Percentiles rank a stretch among this genome's conserved stretches.
Conservation (phyloP, 2,329 filamentous ascomycete species). For the Aulographum hederae region DNA sequence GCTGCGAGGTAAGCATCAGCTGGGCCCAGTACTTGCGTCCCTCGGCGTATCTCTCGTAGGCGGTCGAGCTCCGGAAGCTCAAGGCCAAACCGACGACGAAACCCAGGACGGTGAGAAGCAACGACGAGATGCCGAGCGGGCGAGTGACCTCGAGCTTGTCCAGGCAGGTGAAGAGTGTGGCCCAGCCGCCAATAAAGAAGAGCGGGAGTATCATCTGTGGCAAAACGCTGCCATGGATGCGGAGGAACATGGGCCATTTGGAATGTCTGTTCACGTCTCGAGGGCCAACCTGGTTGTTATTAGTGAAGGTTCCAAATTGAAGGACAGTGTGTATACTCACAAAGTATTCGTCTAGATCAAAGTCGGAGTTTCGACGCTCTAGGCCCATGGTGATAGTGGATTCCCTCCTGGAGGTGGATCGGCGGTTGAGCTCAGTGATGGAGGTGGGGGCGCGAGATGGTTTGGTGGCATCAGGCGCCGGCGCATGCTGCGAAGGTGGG, state of each 20-base stretch:
- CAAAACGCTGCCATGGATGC: slow-evolving; percentile 56
- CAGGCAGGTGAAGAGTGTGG: slow-evolving; percentile 40
- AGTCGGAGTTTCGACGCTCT: no score
- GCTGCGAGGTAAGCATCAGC: slow-evolving; percentile 35
- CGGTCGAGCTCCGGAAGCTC: slow-evolving; percentile 59
- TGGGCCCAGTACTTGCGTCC: slow-evolving; percentile 46
- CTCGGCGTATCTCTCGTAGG: slow-evolving; percentile 50
- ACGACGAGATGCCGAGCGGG: slow-evolving; percentile 39
- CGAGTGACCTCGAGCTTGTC: neutral
- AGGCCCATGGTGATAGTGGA: no score
- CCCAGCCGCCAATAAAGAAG: slow-evolving; percentile 42
- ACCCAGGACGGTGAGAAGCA: slow-evolving; percentile 59
- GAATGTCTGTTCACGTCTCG: slow-evolving; percentile 55
- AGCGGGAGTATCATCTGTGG: slow-evolving; percentile 59
- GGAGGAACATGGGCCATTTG: slow-evolving; percentile 59
- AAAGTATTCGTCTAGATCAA: no score
- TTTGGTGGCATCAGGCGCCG: no score
- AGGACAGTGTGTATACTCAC: no score
- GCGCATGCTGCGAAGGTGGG: no score
- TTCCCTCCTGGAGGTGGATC: no score
- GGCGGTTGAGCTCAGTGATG: no score
- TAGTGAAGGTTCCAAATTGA: slow-evolving; percentile 1
- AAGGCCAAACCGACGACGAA: slow-evolving; percentile 67
- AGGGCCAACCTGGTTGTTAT: slow-evolving; percentile 26
- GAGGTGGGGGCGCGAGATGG: no score